Base-by-base conservation (phyloP, 179 eudicot species). In the Corrigiola litoralis region DNA sequence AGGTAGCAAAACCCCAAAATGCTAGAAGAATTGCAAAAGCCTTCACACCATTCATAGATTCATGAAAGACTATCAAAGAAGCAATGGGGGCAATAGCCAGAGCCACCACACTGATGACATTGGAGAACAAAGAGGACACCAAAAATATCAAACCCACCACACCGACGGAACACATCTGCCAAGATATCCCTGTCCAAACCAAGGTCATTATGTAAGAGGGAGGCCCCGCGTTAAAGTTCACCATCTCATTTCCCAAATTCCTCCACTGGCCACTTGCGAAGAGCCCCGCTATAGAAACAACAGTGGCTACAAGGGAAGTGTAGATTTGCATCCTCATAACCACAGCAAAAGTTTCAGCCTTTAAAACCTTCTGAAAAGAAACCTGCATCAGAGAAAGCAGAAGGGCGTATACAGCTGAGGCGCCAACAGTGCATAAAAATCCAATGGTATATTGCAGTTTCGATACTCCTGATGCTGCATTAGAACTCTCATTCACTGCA, bases 41-140 rank as follows among this genome's bases (percentile, higher is more conserved):
- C 85, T 90, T 90, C 17, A 83, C 84, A 0, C 97, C 98, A 47
- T 80, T 84, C 85, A 87, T 78, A 41, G 68, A 65, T 56, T 92
- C 92, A 21, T 76, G 87, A 66, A 92, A 86, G 55, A 84, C 78
- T 2, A 87, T 65, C 67, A 83, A 66, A 5, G 98, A 68, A 41
- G 89, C 90, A 25, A 92, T 47, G 18, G 98, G 98, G 27, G 81
- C 78, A 57, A 79, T 72, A 27, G 89, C 83, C 71, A 92, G 70
- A 7, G 95, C 87, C 36, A 83, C 78, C 11, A 90, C 85, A 61
- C 92, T 84, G 17, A 86, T 79, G 14, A 83, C 98, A 63, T 92
- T 92, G 0, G 98, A 87, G 61, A 92, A 92, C n/a, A 92, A 75
- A 2, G 98, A 85, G 5, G 97, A 87, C 42, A 84, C 97, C 70